Percentiles rank a stretch among this genome's conserved stretches.
Evolutionary conservation across 495 filamentous ascomycete genomes (phyloP).

Genomic region (Penicillium egyptiacum): DNA sequence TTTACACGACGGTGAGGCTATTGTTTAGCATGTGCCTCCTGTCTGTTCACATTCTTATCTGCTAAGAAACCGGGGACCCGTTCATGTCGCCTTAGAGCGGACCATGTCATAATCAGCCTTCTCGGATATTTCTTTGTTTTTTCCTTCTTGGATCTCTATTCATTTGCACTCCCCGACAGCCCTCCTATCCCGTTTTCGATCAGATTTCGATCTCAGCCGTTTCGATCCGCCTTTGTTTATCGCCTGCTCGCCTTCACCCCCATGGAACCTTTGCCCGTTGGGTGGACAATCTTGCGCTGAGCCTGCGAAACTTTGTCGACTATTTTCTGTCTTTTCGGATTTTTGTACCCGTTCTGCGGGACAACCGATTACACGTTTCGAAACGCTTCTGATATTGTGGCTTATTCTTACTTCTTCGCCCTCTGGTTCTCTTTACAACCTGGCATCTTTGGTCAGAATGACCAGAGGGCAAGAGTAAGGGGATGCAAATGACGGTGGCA

Average conservation of each 20-base stretch:
- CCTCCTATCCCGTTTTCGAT: slow-evolving; percentile 42
- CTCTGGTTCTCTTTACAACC: slow-evolving; percentile 22
- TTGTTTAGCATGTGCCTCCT: slow-evolving; percentile 12
- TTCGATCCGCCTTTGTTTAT: slow-evolving; percentile 35
- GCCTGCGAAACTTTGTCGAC: slow-evolving; percentile 17
- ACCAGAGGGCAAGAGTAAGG: slow-evolving; percentile 30
- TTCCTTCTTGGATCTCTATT: slow-evolving; percentile 38
- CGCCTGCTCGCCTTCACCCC: slow-evolving; percentile 16
- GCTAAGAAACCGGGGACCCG: slow-evolving; percentile 35
- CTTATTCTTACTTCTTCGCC: slow-evolving; percentile 38
- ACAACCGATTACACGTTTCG: slow-evolving; percentile 28
- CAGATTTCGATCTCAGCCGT: slow-evolving; percentile 37
- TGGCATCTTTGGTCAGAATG: slow-evolving; percentile 6
- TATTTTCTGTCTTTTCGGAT: slow-evolving; percentile 21
- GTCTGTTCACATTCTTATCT: slow-evolving; percentile 30
- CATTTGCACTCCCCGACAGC: slow-evolving; percentile 40
- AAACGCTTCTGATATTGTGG: slow-evolving; percentile 42
- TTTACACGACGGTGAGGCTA: slow-evolving; percentile 34
- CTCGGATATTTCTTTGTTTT: slow-evolving; percentile 41
- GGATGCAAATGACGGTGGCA: slow-evolving; percentile 40
- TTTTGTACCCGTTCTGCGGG: slow-evolving; percentile 21
- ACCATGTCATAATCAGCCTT: slow-evolving; percentile 38
- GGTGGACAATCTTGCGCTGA: slow-evolving; percentile 13
- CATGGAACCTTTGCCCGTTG: slow-evolving; percentile 3
- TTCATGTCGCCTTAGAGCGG: slow-evolving; percentile 35